Conservation (phyloP, 495 filamentous ascomycete species). For the Neurospora sp. region DNA sequence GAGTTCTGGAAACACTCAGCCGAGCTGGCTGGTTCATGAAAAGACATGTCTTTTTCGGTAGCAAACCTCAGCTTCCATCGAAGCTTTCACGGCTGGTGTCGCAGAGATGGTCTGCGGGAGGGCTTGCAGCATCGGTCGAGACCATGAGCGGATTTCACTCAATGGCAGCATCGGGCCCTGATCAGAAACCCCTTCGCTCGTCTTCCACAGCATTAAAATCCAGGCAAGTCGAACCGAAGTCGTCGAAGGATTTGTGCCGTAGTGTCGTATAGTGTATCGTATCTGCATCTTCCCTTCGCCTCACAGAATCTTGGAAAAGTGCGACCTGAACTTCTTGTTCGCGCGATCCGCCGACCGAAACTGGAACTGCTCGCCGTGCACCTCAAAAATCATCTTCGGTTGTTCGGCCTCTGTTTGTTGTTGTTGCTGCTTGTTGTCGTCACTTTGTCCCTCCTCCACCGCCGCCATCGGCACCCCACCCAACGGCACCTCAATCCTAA, state of each 20-base stretch:
- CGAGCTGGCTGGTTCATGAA: not conserved
- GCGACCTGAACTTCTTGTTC: slow-evolving; percentile 81
- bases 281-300: not conserved
- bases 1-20: not conserved
- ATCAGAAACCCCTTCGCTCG: not conserved
- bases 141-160: not conserved
- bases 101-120: no score
- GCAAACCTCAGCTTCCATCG: not conserved
- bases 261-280: not conserved
- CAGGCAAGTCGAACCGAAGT: not conserved
- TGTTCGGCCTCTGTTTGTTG: slow-evolving; percentile 14
- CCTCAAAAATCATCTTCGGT: slow-evolving; percentile 61
- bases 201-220: not conserved
- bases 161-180: not conserved
- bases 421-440: not conserved
- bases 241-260: not conserved
- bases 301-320: slow-evolving; percentile 60
- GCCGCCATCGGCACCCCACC: slow-evolving; percentile 9
- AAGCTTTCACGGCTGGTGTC: not conserved
- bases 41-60: not conserved
- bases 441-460: slow-evolving; percentile 1
- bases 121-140: no score
- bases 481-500: slow-evolving; percentile 62
- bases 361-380: slow-evolving; percentile 81
- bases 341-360: slow-evolving; percentile 73